Percentiles rank a stretch among this genome's conserved stretches.
Conservation (phyloP, 495 filamentous ascomycete genomes). For the Lasiosphaeriaceae sp. region DNA sequence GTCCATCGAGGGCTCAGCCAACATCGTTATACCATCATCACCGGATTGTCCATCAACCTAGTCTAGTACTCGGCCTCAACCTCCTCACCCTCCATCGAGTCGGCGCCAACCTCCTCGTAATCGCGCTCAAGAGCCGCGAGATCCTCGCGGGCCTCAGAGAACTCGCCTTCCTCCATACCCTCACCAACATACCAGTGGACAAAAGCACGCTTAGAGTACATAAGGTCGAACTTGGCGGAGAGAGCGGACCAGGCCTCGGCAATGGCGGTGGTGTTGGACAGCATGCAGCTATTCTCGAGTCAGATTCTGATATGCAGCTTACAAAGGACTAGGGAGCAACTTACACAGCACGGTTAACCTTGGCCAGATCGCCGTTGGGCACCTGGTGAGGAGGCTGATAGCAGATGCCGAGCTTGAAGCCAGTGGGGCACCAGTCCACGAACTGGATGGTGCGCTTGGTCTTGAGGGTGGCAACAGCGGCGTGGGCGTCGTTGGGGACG, state of each 20-base stretch:
- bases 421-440: slow-evolving; percentile 99
- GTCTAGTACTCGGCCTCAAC: slow-evolving; percentile 91
- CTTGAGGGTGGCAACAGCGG: slow-evolving; percentile 90
- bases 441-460: slow-evolving; percentile 98
- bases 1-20: slow-evolving; percentile 13
- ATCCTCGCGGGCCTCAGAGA: slow-evolving; percentile 98
- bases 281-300: slow-evolving; percentile 70
- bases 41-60: slow-evolving; percentile 5
- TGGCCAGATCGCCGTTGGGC: slow-evolving; percentile 93
- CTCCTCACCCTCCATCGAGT: slow-evolving; percentile 87
- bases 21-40: slow-evolving; percentile 13
- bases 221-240: slow-evolving; percentile 98
- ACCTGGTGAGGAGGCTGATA: slow-evolving; percentile 95
- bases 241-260: slow-evolving; percentile 97
- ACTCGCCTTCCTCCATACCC: slow-evolving; percentile 99
- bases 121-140: slow-evolving; percentile 95
- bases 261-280: slow-evolving; percentile 99
- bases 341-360: slow-evolving; percentile 96
- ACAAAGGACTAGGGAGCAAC: slow-evolving; percentile 31
- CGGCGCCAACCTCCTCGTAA: slow-evolving; percentile 98
- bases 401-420: slow-evolving; percentile 99
- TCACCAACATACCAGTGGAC: slow-evolving; percentile 99
- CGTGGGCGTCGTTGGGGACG: slow-evolving; percentile 90
- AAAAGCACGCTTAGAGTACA: slow-evolving; percentile 99
- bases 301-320: slow-evolving; percentile 17